These are phyloP conservation scores for Cadophora luteo-olivacea DNA, from an alignment of 2,329 filamentous ascomycete species.

Conservation along the genomic window DNA sequence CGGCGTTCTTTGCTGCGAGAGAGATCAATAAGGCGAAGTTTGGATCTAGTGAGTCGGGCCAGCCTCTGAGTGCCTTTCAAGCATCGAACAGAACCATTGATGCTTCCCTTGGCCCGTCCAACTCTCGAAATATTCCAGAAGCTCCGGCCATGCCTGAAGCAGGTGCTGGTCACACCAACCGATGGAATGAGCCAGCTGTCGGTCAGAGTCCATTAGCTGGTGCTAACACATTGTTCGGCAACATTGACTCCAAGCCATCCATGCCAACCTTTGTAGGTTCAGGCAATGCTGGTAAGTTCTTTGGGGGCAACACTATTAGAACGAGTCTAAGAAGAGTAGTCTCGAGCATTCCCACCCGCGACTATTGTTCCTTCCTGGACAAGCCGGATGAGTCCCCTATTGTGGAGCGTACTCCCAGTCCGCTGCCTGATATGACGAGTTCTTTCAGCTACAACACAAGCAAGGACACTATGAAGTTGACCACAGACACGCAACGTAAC, in stretches of 20 bases:
- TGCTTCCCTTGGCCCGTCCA: neutral
- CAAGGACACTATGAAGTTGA: slow-evolving; percentile 26
- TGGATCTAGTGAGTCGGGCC: slow-evolving; percentile 20
- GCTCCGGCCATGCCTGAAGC: neutral
- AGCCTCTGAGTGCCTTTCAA: neutral
- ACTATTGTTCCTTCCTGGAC: slow-evolving; percentile 27
- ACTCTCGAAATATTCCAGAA: neutral
- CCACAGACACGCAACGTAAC: slow-evolving; percentile 6
- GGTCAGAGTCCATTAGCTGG: neutral
- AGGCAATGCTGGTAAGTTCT: slow-evolving; percentile 16
- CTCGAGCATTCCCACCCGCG: slow-evolving; percentile 24
- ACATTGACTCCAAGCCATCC: neutral
- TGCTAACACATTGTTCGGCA: neutral
- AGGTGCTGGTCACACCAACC: neutral
- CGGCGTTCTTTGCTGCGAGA: slow-evolving; percentile 43
- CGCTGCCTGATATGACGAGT: slow-evolving; percentile 42
- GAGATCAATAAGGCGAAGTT: slow-evolving; percentile 41
- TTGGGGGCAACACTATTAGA: neutral
- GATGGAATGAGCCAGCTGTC: neutral
- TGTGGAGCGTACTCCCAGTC: slow-evolving; percentile 26
- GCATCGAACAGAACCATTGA: slow-evolving; percentile 11
- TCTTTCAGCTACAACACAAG: slow-evolving; percentile 38
- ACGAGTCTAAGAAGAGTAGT: slow-evolving; percentile 18
- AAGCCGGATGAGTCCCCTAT: slow-evolving; percentile 23
- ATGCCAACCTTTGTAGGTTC: neutral